Percentiles rank a stretch among this genome's conserved stretches.
phyloP scores from a whole-genome alignment of 345 rosid genomes.

The Leavenworthia alabamica region DNA sequence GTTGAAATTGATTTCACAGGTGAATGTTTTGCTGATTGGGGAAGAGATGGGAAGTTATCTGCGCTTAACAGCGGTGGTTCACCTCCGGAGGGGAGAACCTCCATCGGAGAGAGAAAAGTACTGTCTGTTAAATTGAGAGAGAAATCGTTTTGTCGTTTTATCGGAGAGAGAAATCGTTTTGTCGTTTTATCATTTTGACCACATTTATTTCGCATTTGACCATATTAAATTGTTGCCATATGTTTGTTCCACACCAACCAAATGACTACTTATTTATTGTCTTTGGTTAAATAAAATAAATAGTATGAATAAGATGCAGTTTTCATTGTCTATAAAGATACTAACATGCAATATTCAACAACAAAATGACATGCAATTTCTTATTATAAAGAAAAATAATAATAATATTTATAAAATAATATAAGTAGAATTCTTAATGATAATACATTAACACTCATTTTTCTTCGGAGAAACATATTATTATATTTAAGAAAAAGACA shows the following conservation, averaged over 20 bases:
- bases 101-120: too few species aligned
- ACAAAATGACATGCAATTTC: not conserved
- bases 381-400: not conserved
- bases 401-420: too few species aligned
- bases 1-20: too few species aligned
- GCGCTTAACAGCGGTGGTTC: too few species aligned
- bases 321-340: not conserved
- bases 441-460: not conserved
- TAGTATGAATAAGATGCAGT: not conserved
- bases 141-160: too few species aligned
- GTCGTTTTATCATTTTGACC: slow-evolving; percentile 4
- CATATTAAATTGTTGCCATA: not conserved
- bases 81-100: too few species aligned
- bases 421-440: not conserved
- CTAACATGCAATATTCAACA: not conserved
- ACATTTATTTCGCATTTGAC: not conserved
- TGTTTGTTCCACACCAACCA: slow-evolving; percentile 15
- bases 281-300: not conserved
- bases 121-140: too few species aligned
- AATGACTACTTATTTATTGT: not conserved
- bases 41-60: too few species aligned
- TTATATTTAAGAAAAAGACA: not conserved
- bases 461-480: not conserved
- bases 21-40: too few species aligned
- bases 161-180: too few species aligned